Evolutionary conservation across 2,329 filamentous ascomycete genomes (phyloP), one percentile per base, ranked within the genome.

Genomic region (Penicillium sp.): DNA sequence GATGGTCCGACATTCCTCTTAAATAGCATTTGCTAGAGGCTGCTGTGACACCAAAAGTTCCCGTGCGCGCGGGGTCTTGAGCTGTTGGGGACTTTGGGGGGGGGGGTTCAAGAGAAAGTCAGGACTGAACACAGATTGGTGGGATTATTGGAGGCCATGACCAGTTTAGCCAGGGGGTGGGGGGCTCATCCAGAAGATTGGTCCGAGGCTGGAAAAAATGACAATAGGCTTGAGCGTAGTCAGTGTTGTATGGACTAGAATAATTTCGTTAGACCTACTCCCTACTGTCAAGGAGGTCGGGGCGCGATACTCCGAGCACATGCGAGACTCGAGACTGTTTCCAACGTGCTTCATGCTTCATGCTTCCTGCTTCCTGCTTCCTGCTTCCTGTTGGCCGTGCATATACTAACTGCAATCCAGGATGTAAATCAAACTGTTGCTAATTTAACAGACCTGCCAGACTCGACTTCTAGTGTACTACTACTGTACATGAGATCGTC

Each of bases 51-150:
- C 22, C 26, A 37, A 40, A 54, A 54, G 26, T 24, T 49, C 26
- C 45, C 26, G 50, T 35, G 50, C 50, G 35, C 51, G 51, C 51
- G 51, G 51, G 51, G 51, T 54, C 19, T 53, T 8, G 22, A 54
- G 51, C 26, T 30, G 45, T 30, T 49, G 45, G 30, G 9, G 12
- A 33, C 30, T 33, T 33, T 33, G 0, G 45, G 45, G 24, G 38
- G 17, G n/a, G 19, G 45, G 26, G 15, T 30, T 12, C 6, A 42
- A 40, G 37, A 42, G 17, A 33, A 33, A 33, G 35, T 40, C 51
- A 12, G n/a, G 19, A 42, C 24, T 54, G 37, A 15, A 22, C 51
- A 30, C 51, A 40, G 51, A 54, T 54, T 54, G 51, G 51, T 54
- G 51, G 51, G 51, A 54, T 54, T 54, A 42, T 40, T 42, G 35